Conservation (phyloP, 306 rosid species). For the Arachis stenosperma region DNA sequence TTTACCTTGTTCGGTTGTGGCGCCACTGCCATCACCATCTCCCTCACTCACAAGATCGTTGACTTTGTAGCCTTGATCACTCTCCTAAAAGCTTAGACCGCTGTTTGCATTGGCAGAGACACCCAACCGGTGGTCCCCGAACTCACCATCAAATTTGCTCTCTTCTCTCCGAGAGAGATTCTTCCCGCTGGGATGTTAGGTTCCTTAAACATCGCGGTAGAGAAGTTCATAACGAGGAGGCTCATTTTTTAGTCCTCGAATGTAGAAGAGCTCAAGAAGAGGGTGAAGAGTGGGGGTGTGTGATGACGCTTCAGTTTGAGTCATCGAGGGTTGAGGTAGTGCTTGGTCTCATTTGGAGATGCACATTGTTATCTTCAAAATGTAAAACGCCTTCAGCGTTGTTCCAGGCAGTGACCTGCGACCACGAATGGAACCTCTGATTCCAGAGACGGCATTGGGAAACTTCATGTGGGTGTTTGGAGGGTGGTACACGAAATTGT, state of each 20-base stretch:
- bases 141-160: conserved; percentile 22
- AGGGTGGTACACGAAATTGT: too few relatives aligned
- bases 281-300: neutral
- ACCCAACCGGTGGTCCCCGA: conserved; percentile 5
- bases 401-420: conserved; percentile 59
- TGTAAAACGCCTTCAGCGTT: conserved; percentile 35
- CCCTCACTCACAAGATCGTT: conserved; percentile 49
- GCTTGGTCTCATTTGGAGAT: conserved; percentile 52
- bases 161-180: conserved; percentile 51
- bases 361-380: conserved; percentile 18
- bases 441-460: conserved; percentile 40
- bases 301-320: neutral
- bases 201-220: conserved; percentile 14
- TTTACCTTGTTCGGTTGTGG: conserved; percentile 55
- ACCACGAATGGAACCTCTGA: conserved; percentile 40
- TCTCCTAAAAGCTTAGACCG: conserved; percentile 44
- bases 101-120: neutral
- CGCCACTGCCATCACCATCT: conserved; percentile 40
- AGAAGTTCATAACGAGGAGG: conserved; percentile 41
- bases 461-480: conserved; percentile 52
- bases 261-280: conserved; percentile 40
- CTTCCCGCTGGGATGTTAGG: conserved; percentile 32
- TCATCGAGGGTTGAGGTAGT: conserved; percentile 52
- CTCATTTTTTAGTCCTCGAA: conserved; percentile 39
- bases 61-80: conserved; percentile 34